Percentiles rank a stretch among this genome's conserved stretches.
Conservation (phyloP, 164 flowering plant species). For the Nymphaea colorata region DNA sequence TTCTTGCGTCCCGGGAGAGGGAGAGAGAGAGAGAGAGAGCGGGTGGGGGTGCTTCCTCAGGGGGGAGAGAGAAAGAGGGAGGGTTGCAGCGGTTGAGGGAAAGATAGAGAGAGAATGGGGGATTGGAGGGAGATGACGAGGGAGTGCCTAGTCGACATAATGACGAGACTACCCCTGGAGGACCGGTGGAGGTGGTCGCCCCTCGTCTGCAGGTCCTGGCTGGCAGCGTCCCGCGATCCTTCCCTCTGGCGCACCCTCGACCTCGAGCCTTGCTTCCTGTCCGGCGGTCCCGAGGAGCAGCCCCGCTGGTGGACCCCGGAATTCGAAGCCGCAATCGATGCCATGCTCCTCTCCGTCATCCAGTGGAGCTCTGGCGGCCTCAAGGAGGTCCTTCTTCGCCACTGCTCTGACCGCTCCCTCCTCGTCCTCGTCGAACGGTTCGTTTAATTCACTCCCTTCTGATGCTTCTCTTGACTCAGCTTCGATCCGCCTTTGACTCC, state of each 20-base stretch:
- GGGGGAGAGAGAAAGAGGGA: conserved; percentile 2
- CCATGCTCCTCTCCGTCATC: conserved; percentile 48
- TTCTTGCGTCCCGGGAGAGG: no score
- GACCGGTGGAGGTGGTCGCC: conserved; percentile 54
- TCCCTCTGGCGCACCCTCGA: conserved; percentile 45
- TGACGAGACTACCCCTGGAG: conserved; percentile 45
- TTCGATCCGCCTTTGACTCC: no score
- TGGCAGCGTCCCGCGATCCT: conserved; percentile 50
- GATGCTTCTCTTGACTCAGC: no score
- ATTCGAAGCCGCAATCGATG: conserved; percentile 56
- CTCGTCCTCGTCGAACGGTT: conserved; percentile 50
- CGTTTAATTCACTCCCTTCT: not conserved
- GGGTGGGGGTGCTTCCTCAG: no score
- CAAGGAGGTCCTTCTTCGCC: conserved; percentile 48
- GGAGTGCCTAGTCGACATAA: conserved; percentile 56
- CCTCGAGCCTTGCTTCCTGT: conserved; percentile 41
- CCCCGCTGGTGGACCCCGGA: conserved; percentile 58
- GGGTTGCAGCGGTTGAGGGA: not conserved
- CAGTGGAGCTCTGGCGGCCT: conserved; percentile 43
- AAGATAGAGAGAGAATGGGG: conserved; percentile 1
- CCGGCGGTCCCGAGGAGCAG: conserved; percentile 22
- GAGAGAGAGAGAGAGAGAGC: no score
- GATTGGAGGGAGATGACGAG: conserved; percentile 74
- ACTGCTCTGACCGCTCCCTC: conserved; percentile 70
- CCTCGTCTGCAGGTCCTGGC: conserved; percentile 79